Base-by-base conservation (phyloP, 163 green algal genomes). In the Prototheca cutis region DNA sequence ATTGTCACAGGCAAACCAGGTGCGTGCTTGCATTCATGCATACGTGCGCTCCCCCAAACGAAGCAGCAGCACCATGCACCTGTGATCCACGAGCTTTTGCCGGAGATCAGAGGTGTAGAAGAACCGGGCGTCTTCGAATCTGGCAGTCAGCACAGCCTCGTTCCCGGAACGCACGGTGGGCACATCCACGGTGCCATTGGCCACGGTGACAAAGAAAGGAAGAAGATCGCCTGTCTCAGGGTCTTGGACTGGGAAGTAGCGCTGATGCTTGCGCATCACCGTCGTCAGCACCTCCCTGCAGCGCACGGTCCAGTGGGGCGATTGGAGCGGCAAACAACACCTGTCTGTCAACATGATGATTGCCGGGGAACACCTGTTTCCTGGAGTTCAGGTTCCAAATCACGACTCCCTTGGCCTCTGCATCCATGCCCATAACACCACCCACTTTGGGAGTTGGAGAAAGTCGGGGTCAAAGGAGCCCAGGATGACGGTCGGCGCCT, bases 241-340 rank as follows among this genome's bases (percentile, higher is more conserved):
- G 21, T 84, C 55, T 62, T 88, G 83, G 6, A 99, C 81, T 0
- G 90, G 88, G 76, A 99, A 98, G 73, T 99, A 99, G 53, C 93
- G 83, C 86, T 99, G 93, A 75, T 99, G 93, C 86, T 98, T 98
- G 53, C 81, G 80, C 93, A 99, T 99, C 21, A 98, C 93, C 76
- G 89, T 95, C 21, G 94, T 83, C 31, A 98, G 75, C 53, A 99
- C 83, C 59, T 96, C 91, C 49, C 79, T 88, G 77, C 58, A 54
- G 17, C n/a, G n/a, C n/a, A n/a, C n/a, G n/a, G n/a, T n/a, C n/a
- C n/a, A n/a, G n/a, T n/a, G n/a, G n/a, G n/a, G n/a, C n/a, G n/a
- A n/a, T n/a, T n/a, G n/a, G n/a, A n/a, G n/a, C n/a, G n/a, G n/a
- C n/a, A n/a, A n/a, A n/a, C n/a, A n/a, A n/a, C n/a, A n/a, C n/a